Evolutionary conservation across 352 stramenopile genomes (phyloP), one percentile per base, ranked within the genome.

Genomic region (Pythium folliculosum): DNA sequence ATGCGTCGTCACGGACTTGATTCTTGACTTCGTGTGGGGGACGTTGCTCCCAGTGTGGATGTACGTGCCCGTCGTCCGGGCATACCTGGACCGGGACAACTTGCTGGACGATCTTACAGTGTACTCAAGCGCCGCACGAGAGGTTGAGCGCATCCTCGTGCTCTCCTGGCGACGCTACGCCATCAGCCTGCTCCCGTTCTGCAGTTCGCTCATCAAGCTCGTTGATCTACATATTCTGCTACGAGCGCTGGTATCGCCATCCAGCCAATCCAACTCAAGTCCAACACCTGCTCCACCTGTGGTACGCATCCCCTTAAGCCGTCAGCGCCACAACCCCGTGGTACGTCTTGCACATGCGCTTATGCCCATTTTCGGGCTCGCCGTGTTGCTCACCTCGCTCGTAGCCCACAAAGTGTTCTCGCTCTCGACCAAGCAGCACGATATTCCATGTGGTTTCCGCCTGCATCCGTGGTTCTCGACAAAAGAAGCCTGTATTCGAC

Each of bases 391-490:
- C 19, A 27, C 44, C 19, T 27, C 44, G 6, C 44, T 50, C 19
- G 44, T 19, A 2, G 44, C 44, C 1, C 23, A 50, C 44, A 19
- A 50, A 48, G 16, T 48, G 6, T 50, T 49, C 17, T 22, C 6
- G 1, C 5, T 7, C 16, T 9, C 13, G 16, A 23, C 30, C 45
- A 27, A 64, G 40, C 56, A 63, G 14, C 43, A n/a, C 14, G 14
- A n/a, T 17, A 49, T 19, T 23, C 40, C 48, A 1, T 66, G 53
- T 37, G 7, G 5, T 1, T 16, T 49, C 37, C 53, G 53, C 19
- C 35, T 60, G 19, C 17, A 60, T 13, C 53, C 53, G 19, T 60
- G 53, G 53, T 60, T 60, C 37, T 60, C 53, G n/a, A 30, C 32
- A 0, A 60, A 60, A 35, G 37, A 60, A 16, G 35, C 53, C 1